Base-by-base conservation (phyloP, 2,329 filamentous ascomycete genomes). In the Alternaria solani region DNA sequence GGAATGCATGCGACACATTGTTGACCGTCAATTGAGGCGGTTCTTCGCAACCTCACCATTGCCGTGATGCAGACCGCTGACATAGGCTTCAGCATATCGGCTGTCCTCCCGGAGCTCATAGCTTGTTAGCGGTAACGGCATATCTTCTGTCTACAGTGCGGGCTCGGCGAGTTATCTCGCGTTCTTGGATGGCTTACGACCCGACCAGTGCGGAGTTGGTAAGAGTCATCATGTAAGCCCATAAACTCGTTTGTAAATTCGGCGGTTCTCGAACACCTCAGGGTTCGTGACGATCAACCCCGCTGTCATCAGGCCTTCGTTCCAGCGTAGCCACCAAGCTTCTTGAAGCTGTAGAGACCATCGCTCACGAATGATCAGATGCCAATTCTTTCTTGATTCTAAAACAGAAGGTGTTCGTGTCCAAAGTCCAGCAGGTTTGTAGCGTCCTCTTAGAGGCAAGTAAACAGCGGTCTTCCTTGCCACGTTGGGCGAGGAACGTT, bases 121-220 rank as follows among this genome's bases (percentile, higher is more conserved):
- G 44, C 43, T 46, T 23, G 47, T 59, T 44, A 20, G 49, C 44
- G 36, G 46, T 28, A 34, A 32, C 36, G 51, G 43, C 52, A 20
- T 38, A n/a, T n/a, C n/a, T n/a, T n/a, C n/a, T n/a, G n/a, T n/a
- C n/a, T n/a, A n/a, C 20, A 32, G 26, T 51, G 28, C 41, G 51
- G 38, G 28, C 47, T 59, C 57, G 57, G 57, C 57, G 43, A 51
- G n/a, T 56, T 56, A 25, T 39, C 57, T 56, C 52, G 30, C 38
- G 28, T 23, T 55, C 56, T 34, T 56, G 53, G 44, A 62, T 67
- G 63, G 69, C 65, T 66, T 52, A 67, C 62, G 51, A 62, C 64
- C 53, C 38, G 64, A 63, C 57, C 59, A 59, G 55, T 60, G 64
- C 61, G 60, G 62, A 53, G 55, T 63, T 55, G 49, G 46, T 43